Evolutionary conservation across 164 flowering plant species (phyloP).

Genomic region (Dillenia turbinata): DNA sequence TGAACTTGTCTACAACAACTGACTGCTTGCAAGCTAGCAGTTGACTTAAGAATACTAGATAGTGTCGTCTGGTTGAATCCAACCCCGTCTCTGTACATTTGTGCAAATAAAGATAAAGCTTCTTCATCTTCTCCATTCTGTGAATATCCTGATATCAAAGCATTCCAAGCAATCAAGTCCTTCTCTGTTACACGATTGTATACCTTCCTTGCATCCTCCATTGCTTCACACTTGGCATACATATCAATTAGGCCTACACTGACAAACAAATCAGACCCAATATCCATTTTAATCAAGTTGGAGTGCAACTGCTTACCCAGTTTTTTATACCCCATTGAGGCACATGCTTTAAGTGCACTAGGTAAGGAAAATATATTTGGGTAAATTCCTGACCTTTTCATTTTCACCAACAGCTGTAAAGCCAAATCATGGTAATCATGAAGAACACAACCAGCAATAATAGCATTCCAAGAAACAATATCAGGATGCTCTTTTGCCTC

Average conservation of each 20-base stretch:
- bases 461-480: conserved; percentile 79
- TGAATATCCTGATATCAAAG: conserved; percentile 59
- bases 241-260: conserved; percentile 69
- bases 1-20: conserved; percentile 47
- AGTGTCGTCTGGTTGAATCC: conserved; percentile 63
- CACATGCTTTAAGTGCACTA: conserved; percentile 65
- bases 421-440: conserved; percentile 46
- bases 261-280: conserved; percentile 43
- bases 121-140: conserved; percentile 45
- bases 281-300: conserved; percentile 43
- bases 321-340: conserved; percentile 32
- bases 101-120: conserved; percentile 40
- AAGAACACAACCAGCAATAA: conserved; percentile 73
- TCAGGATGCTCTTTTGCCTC: conserved; percentile 42
- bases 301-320: conserved; percentile 69
- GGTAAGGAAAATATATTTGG: conserved; percentile 74
- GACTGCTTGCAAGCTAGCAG: conserved; percentile 39
- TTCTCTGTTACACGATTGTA: conserved; percentile 38
- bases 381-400: conserved; percentile 35
- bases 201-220: conserved; percentile 46
- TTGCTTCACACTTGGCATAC: conserved; percentile 55
- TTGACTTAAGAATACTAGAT: conserved; percentile 46
- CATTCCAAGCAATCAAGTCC: conserved; percentile 64
- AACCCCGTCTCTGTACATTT: conserved; percentile 35
- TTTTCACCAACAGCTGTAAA: conserved; percentile 39